Percentiles rank a stretch among this genome's conserved stretches.
These are phyloP conservation scores for Eremothecium sinecaudum DNA, from an alignment of 1,139 yeast genomes.

Conservation along the genomic window DNA sequence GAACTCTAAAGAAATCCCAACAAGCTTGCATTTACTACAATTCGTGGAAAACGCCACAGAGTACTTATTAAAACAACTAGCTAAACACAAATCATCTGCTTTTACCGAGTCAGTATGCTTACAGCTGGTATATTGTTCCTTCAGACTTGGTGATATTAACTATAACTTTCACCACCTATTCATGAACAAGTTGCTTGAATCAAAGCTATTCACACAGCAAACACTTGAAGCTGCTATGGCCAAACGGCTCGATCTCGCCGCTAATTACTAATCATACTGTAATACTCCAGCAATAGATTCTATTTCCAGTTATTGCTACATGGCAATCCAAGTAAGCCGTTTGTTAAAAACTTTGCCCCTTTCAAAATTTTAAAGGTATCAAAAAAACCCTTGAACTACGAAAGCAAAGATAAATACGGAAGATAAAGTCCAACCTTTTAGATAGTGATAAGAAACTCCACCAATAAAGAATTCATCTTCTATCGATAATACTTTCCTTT, in stretches of 20 bases:
- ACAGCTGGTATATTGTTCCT: slow-evolving; percentile 31
- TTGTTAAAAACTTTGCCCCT: too few species aligned
- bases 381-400: too few species aligned
- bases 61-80: slow-evolving; percentile 15
- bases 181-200: slow-evolving; percentile 23
- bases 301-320: too few species aligned
- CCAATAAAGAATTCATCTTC: too few species aligned
- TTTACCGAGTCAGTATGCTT: slow-evolving; percentile 28
- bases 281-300: too few species aligned
- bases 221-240: slow-evolving; percentile 22
- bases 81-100: slow-evolving; percentile 8
- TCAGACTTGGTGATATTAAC: slow-evolving; percentile 27
- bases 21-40: slow-evolving; percentile 22
- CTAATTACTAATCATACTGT: slow-evolving; percentile 20
- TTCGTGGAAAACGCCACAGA: slow-evolving; percentile 22
- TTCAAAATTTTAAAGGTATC: too few species aligned
- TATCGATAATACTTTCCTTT: too few species aligned
- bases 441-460: too few species aligned
- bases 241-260: slow-evolving; percentile 27
- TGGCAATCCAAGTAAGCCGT: too few species aligned
- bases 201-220: slow-evolving; percentile 16
- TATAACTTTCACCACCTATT: slow-evolving; percentile 25
- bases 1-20: slow-evolving; percentile 9
- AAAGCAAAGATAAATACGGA: too few species aligned
- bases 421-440: too few species aligned